phyloP scores from a whole-genome alignment of 805 yeast species.

The Wickerhamomyces alni region DNA sequence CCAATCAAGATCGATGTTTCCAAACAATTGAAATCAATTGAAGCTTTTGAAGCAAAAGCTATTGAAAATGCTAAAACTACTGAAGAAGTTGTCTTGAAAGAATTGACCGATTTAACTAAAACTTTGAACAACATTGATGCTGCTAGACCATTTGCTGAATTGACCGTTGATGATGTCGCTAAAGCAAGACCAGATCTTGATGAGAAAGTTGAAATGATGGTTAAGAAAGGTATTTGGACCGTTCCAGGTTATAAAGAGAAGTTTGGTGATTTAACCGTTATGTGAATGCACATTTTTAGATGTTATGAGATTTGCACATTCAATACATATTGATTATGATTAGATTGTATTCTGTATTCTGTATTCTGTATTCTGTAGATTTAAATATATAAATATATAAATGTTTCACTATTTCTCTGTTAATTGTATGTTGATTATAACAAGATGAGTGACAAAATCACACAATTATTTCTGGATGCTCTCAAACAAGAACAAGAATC shows the following conservation, averaged over 20 bases:
- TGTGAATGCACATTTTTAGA: slow-evolving; percentile 34
- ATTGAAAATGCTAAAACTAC: slow-evolving; percentile 92
- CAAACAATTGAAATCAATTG: slow-evolving; percentile 87
- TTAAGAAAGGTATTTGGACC: slow-evolving; percentile 94
- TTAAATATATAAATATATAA: too few relatives aligned
- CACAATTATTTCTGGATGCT: slow-evolving; percentile 4
- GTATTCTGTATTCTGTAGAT: too few relatives aligned
- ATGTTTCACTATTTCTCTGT: neutral
- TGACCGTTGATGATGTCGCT: slow-evolving; percentile 91
- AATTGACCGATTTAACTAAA: slow-evolving; percentile 76
- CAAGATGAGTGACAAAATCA: neutral
- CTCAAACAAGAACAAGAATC: slow-evolving; percentile 3
- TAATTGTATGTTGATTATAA: neutral
- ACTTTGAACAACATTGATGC: slow-evolving; percentile 91
- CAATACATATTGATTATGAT: slow-evolving; percentile 16
- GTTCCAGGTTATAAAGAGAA: slow-evolving; percentile 98
- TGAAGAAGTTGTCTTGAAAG: slow-evolving; percentile 81
- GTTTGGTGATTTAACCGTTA: slow-evolving; percentile 94
- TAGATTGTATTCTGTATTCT: too few relatives aligned
- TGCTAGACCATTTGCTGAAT: slow-evolving; percentile 96
- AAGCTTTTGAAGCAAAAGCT: slow-evolving; percentile 92
- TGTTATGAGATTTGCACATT: neutral
- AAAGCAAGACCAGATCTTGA: slow-evolving; percentile 97
- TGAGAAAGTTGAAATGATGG: slow-evolving; percentile 91
- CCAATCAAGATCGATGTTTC: slow-evolving; percentile 83